Evolutionary conservation across 371 early-diverging fungal genomes (phyloP), one percentile per base, ranked within the genome.

Genomic region (Mucor circinelloides): DNA sequence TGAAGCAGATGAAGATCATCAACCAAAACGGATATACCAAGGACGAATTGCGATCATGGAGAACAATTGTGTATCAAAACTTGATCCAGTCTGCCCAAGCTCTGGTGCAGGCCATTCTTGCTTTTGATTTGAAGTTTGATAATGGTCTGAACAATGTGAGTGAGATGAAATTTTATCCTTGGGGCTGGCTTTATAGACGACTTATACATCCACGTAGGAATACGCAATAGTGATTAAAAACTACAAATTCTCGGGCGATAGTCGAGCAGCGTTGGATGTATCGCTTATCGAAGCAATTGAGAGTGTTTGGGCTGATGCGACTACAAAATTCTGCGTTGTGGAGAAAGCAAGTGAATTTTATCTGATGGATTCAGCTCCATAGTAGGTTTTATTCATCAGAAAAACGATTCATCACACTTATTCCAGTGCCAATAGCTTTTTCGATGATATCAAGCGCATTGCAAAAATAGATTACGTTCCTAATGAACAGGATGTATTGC

Each of bases 1-100:
- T 95, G 27, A 96, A 96, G 62, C 95, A 96, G 76, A 94, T 96
- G 93, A 94, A 93, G 71, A 90, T 97, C 68, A 93, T 97, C 67
- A 92, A 96, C 78, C 94, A 93, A 68, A 85, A 88, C 30, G 97
- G 96, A 5, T 98, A 93, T 73, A 84, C 88, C 19, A 78, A 85
- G 61, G 89, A 89, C 36, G 97, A 97, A 68, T 82, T 94, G n/a
- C 75, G 78, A 44, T 74, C 86, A 38, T 95, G 88, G 84, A 85
- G 89, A 48, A 73, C 87, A 34, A 89, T 88, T 1, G 89, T 97
- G 46, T 89, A 91, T 71, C 84, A 88, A 66, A 97, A 96, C 76
- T 64, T 94, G 40, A 72, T 95, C 25, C 90, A 93, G 68, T 93
- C 90, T 54, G 87, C 87, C 27, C 87, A 87, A 52, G 77, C 82